Conservation (phyloP, 306 rosid genomes). For the Fagus sylvatica region DNA sequence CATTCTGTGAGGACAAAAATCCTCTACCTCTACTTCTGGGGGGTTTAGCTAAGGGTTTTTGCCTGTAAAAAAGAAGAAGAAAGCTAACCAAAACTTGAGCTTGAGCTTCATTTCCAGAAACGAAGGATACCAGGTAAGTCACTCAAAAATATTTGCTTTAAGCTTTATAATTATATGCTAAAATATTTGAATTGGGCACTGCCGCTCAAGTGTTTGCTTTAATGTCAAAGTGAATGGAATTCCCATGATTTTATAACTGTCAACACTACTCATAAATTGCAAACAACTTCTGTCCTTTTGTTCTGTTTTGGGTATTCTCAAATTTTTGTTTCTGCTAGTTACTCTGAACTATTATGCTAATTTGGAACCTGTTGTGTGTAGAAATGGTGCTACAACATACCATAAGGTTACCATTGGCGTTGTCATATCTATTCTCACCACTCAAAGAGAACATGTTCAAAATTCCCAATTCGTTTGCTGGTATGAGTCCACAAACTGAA, state of each 20-base stretch:
- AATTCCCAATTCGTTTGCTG: constrained; percentile 20
- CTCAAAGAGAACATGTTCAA: constrained; percentile 21
- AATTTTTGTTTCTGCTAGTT: background rate
- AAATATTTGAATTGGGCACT: background rate
- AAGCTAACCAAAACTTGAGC: background rate
- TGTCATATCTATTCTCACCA: constrained; percentile 30
- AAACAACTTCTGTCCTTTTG: background rate
- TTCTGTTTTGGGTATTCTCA: background rate
- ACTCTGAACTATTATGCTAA: no score
- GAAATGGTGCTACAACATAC: constrained; percentile 53
- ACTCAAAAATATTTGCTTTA: background rate
- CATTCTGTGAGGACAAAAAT: no score
- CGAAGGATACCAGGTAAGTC: background rate
- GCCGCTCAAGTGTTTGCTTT: background rate
- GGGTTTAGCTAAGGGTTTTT: background rate
- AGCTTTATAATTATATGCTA: no score
- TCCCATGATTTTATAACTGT: background rate
- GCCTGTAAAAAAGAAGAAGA: background rate
- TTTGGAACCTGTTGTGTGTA: constrained; percentile 8
- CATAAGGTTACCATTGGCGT: constrained; percentile 26
- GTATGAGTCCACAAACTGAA: constrained; percentile 12
- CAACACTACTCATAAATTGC: background rate
- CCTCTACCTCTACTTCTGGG: no score
- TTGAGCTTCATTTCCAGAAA: background rate
- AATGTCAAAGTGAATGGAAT: background rate